Evolutionary conservation across 305 asterid genomes (phyloP).

Genomic region (Caryopteris hybrid): DNA sequence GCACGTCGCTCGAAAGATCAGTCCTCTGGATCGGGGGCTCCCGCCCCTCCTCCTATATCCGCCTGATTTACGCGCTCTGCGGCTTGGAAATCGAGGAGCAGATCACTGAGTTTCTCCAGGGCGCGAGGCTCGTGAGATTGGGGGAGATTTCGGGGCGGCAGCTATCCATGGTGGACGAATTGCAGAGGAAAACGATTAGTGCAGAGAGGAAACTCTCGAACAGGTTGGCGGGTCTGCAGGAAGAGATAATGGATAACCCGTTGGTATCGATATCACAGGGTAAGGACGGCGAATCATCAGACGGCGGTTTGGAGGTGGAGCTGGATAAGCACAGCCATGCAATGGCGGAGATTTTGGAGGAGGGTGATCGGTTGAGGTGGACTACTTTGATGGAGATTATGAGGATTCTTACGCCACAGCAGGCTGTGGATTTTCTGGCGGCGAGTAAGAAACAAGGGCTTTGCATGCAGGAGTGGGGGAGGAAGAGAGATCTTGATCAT

Average conservation of each 20-base stretch:
- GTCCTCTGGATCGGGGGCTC: conserved; percentile 63
- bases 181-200: conserved; percentile 26
- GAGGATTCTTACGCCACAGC: conserved; percentile 32
- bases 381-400: conserved; percentile 27
- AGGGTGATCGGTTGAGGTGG: conserved; percentile 40
- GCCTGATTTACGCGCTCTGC: conserved; percentile 43
- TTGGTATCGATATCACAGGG: conserved; percentile 15
- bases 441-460: conserved; percentile 40
- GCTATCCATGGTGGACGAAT: conserved; percentile 23
- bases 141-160: conserved; percentile 31
- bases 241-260: conserved; percentile 34
- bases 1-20: conserved; percentile 46
- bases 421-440: conserved; percentile 42
- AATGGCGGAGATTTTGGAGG: conserved; percentile 37
- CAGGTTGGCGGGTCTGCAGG: conserved; percentile 34
- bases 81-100: conserved; percentile 35
- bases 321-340: conserved; percentile 32
- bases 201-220: conserved; percentile 33
- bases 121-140: conserved; percentile 17
- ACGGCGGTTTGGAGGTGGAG: conserved; percentile 23
- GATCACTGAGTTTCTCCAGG: conserved; percentile 23
- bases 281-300: too few relatives aligned
- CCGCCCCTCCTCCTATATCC: conserved; percentile 48
- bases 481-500: too few relatives aligned
- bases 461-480: conserved; percentile 45